phyloP scores from a whole-genome alignment of 129 eudicot genomes.

The Lactuca saligna region DNA sequence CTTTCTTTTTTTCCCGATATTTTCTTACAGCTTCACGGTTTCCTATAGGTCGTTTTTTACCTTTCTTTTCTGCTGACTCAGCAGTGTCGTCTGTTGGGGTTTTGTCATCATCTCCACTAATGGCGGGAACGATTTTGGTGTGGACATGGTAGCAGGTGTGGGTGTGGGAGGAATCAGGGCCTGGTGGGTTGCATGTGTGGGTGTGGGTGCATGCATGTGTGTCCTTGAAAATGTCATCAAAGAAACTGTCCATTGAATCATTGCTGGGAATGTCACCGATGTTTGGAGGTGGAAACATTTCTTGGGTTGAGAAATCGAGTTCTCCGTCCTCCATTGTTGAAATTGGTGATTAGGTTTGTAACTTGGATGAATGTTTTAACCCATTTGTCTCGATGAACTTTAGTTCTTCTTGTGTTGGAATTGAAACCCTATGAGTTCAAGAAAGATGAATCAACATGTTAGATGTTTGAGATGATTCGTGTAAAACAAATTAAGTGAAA shows the following conservation, averaged over 20 bases:
- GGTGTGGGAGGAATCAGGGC: conserved; percentile 85
- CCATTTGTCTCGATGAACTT: not conserved
- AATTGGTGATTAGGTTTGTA: not conserved
- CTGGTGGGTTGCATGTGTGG: conserved; percentile 91
- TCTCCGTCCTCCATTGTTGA: conserved; percentile 79
- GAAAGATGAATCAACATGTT: not conserved
- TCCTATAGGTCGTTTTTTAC: conserved; percentile 66
- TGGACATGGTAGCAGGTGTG: conserved; percentile 91
- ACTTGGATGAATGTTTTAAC: not conserved
- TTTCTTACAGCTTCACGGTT: conserved; percentile 89
- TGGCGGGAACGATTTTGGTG: conserved; percentile 64
- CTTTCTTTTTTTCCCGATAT: conserved; percentile 86
- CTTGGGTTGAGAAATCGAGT: conserved; percentile 68
- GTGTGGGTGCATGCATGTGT: conserved; percentile 85
- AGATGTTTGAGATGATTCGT: not conserved
- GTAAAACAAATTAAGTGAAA: not conserved
- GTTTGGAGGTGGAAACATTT: conserved; percentile 47
- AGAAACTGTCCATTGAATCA: conserved; percentile 60
- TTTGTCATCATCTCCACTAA: conserved; percentile 53
- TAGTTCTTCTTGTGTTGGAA: conserved; percentile 23
- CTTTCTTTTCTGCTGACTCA: conserved; percentile 62
- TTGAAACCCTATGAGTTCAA: conserved; percentile 2
- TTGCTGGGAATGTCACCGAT: conserved; percentile 56
- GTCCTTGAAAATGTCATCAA: conserved; percentile 62
- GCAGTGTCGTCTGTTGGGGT: conserved; percentile 63